Evolutionary conservation across 2,329 filamentous ascomycete species (phyloP).

Genomic region (Fusarium cicatricum): DNA sequence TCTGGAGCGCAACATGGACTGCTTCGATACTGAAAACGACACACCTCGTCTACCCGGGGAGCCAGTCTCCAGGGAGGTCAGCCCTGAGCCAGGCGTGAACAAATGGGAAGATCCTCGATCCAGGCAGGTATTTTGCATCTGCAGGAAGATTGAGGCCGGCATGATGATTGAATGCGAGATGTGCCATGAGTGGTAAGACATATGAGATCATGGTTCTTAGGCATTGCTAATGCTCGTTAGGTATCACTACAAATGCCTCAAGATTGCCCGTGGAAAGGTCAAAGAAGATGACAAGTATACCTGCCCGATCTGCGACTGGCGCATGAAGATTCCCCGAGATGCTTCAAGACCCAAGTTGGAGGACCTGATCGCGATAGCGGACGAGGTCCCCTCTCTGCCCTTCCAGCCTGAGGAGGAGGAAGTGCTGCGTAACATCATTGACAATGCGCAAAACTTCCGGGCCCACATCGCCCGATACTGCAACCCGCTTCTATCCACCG

Average conservation of each 20-base stretch:
- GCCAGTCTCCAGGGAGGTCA: conserved; percentile 85
- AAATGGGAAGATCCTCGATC: conserved; percentile 69
- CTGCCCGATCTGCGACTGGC: conserved; percentile 97
- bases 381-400: conserved; percentile 80
- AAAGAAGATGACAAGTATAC: conserved; percentile 99
- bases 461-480: conserved; percentile 83
- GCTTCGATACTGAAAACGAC: conserved; percentile 86
- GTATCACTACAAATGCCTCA: conserved; percentile 98
- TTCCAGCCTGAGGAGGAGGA: conserved; percentile 98
- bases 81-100: conserved; percentile 59
- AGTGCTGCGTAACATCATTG: conserved; percentile 83
- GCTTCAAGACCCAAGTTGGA: conserved; percentile 95
- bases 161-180: conserved; percentile 99
- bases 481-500: conserved; percentile 80
- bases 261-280: conserved; percentile 96
- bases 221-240: conserved; percentile 51
- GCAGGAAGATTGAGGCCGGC: conserved; percentile 88
- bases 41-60: conserved; percentile 91
- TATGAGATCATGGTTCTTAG: neutral
- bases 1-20: conserved; percentile 85
- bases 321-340: conserved; percentile 95
- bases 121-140: conserved; percentile 95
- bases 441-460: conserved; percentile 84
- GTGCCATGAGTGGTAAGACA: conserved; percentile 90
- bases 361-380: conserved; percentile 83